phyloP scores from a whole-genome alignment of 179 eudicot species.

The Spinacia oleracea region DNA sequence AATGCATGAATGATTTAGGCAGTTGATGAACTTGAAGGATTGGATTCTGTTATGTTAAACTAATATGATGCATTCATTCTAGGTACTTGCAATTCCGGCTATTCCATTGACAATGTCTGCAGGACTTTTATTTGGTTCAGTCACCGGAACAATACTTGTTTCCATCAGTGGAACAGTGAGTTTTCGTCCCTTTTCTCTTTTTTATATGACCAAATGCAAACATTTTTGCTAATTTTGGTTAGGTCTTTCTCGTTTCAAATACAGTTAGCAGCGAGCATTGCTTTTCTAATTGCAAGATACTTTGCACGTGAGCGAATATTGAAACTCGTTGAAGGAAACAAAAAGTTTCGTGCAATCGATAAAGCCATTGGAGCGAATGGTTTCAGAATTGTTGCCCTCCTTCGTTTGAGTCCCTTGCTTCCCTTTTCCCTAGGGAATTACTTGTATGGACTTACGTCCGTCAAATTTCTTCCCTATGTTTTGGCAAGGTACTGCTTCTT shows the following conservation, averaged over 20 bases:
- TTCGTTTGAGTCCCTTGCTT: constrained; percentile 97
- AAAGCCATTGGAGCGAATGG: constrained; percentile 99
- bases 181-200: neutral
- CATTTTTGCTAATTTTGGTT: constrained; percentile 5
- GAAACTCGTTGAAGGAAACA: constrained; percentile 93
- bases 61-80: constrained; percentile 3
- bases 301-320: constrained; percentile 98
- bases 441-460: constrained; percentile 94
- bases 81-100: constrained; percentile 98
- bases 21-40: neutral
- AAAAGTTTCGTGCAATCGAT: constrained; percentile 97
- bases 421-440: constrained; percentile 97
- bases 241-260: constrained; percentile 17
- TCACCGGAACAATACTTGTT: constrained; percentile 85
- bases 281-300: constrained; percentile 96
- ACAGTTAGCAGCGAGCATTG: constrained; percentile 94
- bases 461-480: constrained; percentile 86
- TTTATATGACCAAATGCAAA: neutral
- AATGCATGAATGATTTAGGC: neutral
- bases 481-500: constrained; percentile 80
- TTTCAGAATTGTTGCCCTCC: constrained; percentile 90
- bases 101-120: constrained; percentile 98
- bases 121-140: constrained; percentile 87
- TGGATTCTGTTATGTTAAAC: constrained; percentile 5
- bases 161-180: constrained; percentile 98